Percentiles rank a stretch among this genome's conserved stretches.
Conservation (phyloP, 2,329 filamentous ascomycete genomes). For the Berkeleyomyces rouxiae region DNA sequence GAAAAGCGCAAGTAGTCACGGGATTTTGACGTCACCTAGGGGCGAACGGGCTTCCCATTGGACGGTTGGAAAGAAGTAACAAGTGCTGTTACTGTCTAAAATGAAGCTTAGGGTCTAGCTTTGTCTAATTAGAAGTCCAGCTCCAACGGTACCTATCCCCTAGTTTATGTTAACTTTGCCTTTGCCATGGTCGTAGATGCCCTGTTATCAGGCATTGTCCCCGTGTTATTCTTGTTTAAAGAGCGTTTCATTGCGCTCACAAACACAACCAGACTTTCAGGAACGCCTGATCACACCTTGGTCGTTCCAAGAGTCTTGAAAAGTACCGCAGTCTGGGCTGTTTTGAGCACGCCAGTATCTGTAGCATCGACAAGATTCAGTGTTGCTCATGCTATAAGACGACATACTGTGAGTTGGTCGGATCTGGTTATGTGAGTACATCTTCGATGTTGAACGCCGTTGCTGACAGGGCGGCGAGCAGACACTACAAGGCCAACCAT, state of each 20-base stretch:
- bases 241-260: constrained; percentile 39
- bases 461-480: not conserved
- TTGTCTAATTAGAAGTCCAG: no score
- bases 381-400: not conserved
- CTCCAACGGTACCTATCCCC: constrained; percentile 29
- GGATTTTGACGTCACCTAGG: not conserved
- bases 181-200: constrained; percentile 38
- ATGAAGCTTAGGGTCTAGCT: no score
- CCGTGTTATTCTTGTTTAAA: constrained; percentile 43
- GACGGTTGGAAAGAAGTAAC: no score
- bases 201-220: constrained; percentile 45
- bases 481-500: not conserved
- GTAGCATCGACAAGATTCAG: constrained; percentile 47
- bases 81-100: no score
- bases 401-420: not conserved
- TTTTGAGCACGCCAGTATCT: constrained; percentile 60
- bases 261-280: constrained; percentile 52
- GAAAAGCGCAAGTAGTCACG: not conserved
- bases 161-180: constrained; percentile 31
- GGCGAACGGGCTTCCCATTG: not conserved
- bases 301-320: constrained; percentile 28
- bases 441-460: not conserved
- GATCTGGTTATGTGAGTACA: not conserved
- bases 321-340: constrained; percentile 58
- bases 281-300: constrained; percentile 14